phyloP scores from a whole-genome alignment of 2,329 filamentous ascomycete genomes.

The Aspergillus costaricaensis region DNA sequence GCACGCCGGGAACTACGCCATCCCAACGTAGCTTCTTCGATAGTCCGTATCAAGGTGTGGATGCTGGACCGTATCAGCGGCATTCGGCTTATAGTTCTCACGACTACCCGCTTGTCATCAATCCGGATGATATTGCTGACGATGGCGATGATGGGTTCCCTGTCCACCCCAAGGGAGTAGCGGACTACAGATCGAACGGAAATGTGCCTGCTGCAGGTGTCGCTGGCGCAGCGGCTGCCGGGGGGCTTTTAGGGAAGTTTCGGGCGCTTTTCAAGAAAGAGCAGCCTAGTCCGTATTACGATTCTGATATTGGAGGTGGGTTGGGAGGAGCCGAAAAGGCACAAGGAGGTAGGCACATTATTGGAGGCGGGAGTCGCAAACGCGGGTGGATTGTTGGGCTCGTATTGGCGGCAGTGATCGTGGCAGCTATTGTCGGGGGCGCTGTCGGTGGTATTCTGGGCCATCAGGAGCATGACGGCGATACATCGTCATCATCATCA shows the following conservation, averaged over 20 bases:
- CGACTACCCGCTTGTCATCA: constrained; percentile 58
- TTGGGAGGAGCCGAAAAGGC: constrained; percentile 59
- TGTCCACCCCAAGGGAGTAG: constrained; percentile 23
- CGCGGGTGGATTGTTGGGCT: constrained; percentile 70
- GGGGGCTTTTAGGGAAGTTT: constrained; percentile 46
- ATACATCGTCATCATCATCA: constrained; percentile 18
- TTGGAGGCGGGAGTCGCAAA: constrained; percentile 64
- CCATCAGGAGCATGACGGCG: constrained; percentile 50
- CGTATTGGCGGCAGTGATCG: constrained; percentile 65
- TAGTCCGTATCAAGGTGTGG: constrained; percentile 32
- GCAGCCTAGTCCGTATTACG: constrained; percentile 54
- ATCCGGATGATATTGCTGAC: constrained; percentile 79
- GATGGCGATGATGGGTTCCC: constrained; percentile 84
- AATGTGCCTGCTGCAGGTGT: constrained; percentile 46
- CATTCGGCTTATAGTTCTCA: constrained; percentile 56
- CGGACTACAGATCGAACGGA: background rate
- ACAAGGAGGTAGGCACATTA: constrained; percentile 59
- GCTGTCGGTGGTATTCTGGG: constrained; percentile 71
- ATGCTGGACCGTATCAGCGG: constrained; percentile 65
- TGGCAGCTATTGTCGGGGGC: constrained; percentile 72
- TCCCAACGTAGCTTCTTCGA: constrained; percentile 56
- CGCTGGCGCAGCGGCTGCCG: constrained; percentile 46
- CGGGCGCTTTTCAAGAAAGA: constrained; percentile 45
- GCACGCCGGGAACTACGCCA: constrained; percentile 36
- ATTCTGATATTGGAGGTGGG: constrained; percentile 50